phyloP scores from a whole-genome alignment of 306 rosid species.

The Quercus berberidifolia region DNA sequence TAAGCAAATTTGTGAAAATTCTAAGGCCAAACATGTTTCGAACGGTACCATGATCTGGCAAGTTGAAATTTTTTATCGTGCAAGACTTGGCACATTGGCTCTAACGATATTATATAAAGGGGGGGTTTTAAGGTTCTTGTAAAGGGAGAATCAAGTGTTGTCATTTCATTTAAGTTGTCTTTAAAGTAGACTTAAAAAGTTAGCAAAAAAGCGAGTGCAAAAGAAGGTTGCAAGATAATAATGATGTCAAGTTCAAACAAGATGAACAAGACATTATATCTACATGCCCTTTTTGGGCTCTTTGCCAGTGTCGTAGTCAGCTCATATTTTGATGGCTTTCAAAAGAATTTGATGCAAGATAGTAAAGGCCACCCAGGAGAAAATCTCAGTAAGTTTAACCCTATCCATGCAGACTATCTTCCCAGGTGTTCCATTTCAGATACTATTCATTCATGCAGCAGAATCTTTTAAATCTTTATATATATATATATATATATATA shows the following conservation, averaged over 20 bases:
- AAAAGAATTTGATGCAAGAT: background rate
- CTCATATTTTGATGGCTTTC: conserved; percentile 9
- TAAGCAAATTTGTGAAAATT: no score
- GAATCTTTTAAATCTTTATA: no score
- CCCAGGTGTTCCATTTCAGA: no score
- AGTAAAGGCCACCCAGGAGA: background rate
- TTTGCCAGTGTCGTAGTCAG: conserved; percentile 4
- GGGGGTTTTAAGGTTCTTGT: background rate
- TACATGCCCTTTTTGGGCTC: conserved; percentile 15
- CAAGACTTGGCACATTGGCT: background rate
- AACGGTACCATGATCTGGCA: no score
- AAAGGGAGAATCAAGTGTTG: background rate
- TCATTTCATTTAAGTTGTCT: background rate
- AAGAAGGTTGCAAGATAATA: background rate
- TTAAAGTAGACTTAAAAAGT: background rate
- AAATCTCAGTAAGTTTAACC: conserved; percentile 17
- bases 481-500: no score
- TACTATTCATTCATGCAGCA: no score
- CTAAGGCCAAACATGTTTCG: no score
- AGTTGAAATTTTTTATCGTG: background rate
- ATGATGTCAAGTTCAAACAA: background rate
- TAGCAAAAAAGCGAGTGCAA: background rate
- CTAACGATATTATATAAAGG: background rate
- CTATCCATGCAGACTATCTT: background rate
- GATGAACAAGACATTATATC: background rate